Base-by-base conservation (phyloP, 352 stramenopile genomes). In the Aphanomyces cochlioides region DNA sequence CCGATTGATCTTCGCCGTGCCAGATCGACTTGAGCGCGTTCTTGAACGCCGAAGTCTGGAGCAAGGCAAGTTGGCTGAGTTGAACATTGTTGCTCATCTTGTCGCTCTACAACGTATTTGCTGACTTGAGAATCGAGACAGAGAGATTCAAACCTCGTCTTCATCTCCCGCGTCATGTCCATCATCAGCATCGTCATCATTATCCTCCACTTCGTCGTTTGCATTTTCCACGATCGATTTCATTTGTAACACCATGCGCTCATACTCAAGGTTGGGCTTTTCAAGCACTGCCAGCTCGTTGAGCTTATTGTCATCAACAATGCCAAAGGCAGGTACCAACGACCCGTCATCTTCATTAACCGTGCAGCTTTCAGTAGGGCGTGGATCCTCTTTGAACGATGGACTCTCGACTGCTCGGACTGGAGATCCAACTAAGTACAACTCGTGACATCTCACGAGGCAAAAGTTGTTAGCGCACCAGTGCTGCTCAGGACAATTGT, bases 171-270 rank as follows among this genome's bases (percentile, higher is more conserved):
- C 69, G 12, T 86, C 77, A 17, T 79, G 66, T 2, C 80, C 70
- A 1, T 85, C 73, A 7, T 79, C 75, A 17, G 59, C 74, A 13
- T 82, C 72, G 1, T 85, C 73, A 7, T 79, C 75, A 17, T 63
- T 73, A 17, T 75, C 59, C 19, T 56, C 57, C 1, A 73, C 63
- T 2, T 72, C 73, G 56, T 85, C 79, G n/a, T 50, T 56, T 2
- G 74, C 58, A 3, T 72, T 74, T 53, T 89, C 80, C 19, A 92
- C 74, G 19, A 83, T 79, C 58, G 81, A 85, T 69, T 90, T 85
- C 0, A 92, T 69, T 58, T 90, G 84, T 7, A 92, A 72, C 8
- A 92, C 74, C 84, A 92, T 92, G 17, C 83, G 83, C 68, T 90
- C 79, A 40, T 88, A 90, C 69, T 92, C 84, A 17, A 92, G 69